Percentiles rank a stretch among this genome's conserved stretches.
Evolutionary conservation across 257 asterid genomes (phyloP).

Genomic region (Nicotiana noctiflora): DNA sequence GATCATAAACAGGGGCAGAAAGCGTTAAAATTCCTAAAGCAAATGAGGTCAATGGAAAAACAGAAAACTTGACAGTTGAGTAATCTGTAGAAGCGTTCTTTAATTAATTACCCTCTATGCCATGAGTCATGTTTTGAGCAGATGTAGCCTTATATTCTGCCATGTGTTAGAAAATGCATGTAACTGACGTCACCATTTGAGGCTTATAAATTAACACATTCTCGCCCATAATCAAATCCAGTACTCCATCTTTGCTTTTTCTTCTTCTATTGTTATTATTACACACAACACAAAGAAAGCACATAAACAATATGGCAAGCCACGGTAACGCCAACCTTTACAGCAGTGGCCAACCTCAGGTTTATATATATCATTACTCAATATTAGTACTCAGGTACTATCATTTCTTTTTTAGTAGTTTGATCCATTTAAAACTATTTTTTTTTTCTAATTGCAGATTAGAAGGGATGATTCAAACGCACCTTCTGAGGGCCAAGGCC

Average conservation of each 20-base stretch:
- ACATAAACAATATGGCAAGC: constrained; percentile 1
- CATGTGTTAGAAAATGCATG: constrained; percentile 5
- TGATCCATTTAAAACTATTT: background rate
- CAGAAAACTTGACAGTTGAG: background rate
- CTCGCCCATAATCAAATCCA: background rate
- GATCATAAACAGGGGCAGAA: background rate
- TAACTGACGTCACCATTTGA: background rate
- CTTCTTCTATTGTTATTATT: background rate
- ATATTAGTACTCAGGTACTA: background rate
- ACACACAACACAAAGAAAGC: background rate
- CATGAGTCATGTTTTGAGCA: background rate
- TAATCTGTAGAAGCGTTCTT: background rate
- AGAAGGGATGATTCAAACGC: background rate
- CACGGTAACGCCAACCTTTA: background rate
- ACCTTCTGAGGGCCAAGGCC: background rate
- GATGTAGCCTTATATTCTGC: background rate
- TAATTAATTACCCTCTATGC: background rate
- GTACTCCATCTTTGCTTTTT: background rate
- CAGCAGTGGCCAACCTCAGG: constrained; percentile 1
- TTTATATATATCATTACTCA: background rate
- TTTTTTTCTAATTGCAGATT: background rate
- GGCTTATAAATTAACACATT: background rate
- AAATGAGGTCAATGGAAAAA: background rate
- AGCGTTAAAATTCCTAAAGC: background rate
- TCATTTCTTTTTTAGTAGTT: background rate